A percentile compares a stretch with the other conserved stretches of the same genome.
Conservation (phyloP, 768 basidiomycete genomes). For the Hygrophorus russula region DNA sequence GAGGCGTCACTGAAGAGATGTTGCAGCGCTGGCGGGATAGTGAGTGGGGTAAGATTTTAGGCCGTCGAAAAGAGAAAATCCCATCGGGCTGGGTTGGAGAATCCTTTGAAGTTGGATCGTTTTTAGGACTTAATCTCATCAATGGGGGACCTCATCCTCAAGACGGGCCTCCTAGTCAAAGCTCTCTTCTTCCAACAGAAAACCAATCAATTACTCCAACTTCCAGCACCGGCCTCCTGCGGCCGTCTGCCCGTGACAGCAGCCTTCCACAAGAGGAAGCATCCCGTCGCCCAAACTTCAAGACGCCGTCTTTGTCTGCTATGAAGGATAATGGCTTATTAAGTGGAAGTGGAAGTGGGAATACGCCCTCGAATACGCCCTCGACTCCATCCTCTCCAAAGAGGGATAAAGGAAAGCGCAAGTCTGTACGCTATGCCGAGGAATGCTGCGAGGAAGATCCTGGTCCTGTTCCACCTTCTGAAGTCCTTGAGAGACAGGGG, state of each 20-base stretch:
- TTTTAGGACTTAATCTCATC: slow-evolving; percentile 59
- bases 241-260: slow-evolving; percentile 5
- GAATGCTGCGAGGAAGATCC: slow-evolving; percentile 6
- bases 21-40: slow-evolving; percentile 50
- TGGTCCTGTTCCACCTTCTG: slow-evolving; percentile 40
- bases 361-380: too few relatives aligned
- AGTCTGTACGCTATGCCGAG: slow-evolving; percentile 29
- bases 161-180: neutral
- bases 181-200: neutral
- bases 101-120: slow-evolving; percentile 69
- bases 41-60: slow-evolving; percentile 47
- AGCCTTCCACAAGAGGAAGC: slow-evolving; percentile 3
- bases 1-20: slow-evolving; percentile 43
- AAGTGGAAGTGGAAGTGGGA: neutral
- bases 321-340: neutral
- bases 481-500: slow-evolving; percentile 56
- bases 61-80: slow-evolving; percentile 23
- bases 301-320: slow-evolving; percentile 8
- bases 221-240: slow-evolving; percentile 11
- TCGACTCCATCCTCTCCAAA: neutral
- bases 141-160: slow-evolving; percentile 17
- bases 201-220: slow-evolving; percentile 4
- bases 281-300: slow-evolving; percentile 12
- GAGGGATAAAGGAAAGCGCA: slow-evolving; percentile 8
- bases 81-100: slow-evolving; percentile 50